Evolutionary conservation across 306 rosid genomes (phyloP).

Genomic region (Medicago ruthenica): DNA sequence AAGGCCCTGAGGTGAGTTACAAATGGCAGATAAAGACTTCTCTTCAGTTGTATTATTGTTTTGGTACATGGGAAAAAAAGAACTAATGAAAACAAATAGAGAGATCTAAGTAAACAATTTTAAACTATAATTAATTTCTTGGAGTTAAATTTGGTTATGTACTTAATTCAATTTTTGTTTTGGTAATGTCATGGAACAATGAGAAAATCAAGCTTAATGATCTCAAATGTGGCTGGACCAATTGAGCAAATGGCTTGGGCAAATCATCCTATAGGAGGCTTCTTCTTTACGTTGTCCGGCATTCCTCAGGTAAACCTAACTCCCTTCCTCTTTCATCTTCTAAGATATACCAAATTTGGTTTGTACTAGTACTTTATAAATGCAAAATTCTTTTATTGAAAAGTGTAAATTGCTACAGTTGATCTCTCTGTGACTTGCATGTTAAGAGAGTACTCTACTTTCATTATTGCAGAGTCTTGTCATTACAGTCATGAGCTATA

Average conservation of each 20-base stretch:
- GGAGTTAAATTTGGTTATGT: constrained; percentile 3
- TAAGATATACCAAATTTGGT: neutral
- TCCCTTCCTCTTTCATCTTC: neutral
- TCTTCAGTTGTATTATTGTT: neutral
- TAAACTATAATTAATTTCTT: too few species aligned
- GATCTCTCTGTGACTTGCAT: neutral
- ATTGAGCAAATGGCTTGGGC: constrained; percentile 33
- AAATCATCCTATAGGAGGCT: constrained; percentile 33
- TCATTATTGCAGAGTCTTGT: constrained; percentile 16
- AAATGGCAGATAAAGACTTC: neutral
- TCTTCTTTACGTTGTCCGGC: constrained; percentile 25
- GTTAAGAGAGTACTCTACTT: neutral
- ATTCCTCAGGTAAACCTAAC: constrained; percentile 25
- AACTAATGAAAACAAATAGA: too few species aligned
- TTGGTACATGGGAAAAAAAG: too few species aligned
- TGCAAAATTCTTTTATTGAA: neutral
- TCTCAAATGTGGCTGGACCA: constrained; percentile 34
- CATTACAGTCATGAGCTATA: constrained; percentile 36
- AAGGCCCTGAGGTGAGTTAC: constrained; percentile 34
- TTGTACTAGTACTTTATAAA: too few species aligned
- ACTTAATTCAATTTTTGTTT: neutral
- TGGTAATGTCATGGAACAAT: neutral
- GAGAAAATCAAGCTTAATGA: constrained; percentile 6
- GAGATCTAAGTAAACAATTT: too few species aligned
- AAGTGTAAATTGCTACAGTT: neutral